Conservation (phyloP, 768 basidiomycete species). For the Collybia nuda region DNA sequence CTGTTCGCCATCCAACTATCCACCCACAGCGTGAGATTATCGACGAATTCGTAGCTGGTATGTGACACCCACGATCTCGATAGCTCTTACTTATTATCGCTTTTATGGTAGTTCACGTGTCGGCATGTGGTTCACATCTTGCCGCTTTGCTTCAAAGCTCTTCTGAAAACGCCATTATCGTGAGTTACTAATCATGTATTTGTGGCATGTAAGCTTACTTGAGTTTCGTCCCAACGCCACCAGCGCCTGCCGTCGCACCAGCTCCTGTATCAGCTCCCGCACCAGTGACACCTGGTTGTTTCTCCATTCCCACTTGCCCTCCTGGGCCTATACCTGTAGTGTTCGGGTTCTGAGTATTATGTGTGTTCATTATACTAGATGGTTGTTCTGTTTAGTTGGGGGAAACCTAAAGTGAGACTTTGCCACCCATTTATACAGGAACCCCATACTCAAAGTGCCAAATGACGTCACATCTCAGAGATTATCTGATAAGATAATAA, state of each 20-base stretch:
- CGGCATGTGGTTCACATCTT: conserved; percentile 48
- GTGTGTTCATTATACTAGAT: background rate
- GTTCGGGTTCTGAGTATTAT: background rate
- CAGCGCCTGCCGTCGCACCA: background rate
- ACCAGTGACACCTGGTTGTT: background rate
- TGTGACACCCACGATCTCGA: background rate
- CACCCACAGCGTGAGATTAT: conserved; percentile 14
- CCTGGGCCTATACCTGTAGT: background rate
- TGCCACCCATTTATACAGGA: too few species aligned
- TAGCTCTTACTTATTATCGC: background rate
- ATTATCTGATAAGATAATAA: too few species aligned
- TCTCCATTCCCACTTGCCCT: background rate
- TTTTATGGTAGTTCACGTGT: conserved; percentile 40
- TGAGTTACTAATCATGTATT: conserved; percentile 1
- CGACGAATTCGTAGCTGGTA: conserved; percentile 50
- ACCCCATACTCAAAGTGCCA: too few species aligned
- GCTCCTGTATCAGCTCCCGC: background rate
- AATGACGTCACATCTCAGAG: too few species aligned
- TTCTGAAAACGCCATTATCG: conserved; percentile 20
- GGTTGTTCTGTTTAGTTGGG: background rate
- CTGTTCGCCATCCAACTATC: conserved; percentile 7
- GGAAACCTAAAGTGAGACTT: too few species aligned
- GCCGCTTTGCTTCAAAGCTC: conserved; percentile 37
- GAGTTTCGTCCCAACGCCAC: conserved; percentile 15
- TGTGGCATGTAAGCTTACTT: conserved; percentile 12